Percentiles rank a stretch among this genome's conserved stretches.
These are phyloP conservation scores for Dothideomycetes sp. DNA, from an alignment of 2,329 filamentous ascomycete species.

Conservation along the genomic window DNA sequence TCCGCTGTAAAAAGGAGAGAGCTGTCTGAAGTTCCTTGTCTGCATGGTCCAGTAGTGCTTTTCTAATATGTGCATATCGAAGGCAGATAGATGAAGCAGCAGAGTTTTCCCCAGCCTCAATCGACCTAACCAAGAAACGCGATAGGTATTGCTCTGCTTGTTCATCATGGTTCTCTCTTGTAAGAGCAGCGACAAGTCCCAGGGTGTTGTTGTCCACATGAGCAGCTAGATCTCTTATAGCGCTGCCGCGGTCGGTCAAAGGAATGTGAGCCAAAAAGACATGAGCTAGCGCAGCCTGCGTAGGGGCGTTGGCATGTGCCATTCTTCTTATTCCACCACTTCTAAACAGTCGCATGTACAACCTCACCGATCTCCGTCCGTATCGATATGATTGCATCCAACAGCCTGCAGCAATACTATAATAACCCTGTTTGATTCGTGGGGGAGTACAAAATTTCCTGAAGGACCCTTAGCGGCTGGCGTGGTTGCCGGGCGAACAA, in stretches of 20 bases:
- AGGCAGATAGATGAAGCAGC: constrained; percentile 11
- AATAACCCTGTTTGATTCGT: no score
- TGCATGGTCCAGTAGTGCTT: constrained; percentile 8
- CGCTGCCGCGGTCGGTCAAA: constrained; percentile 2
- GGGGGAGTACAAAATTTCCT: no score
- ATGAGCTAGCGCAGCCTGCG: constrained; percentile 5
- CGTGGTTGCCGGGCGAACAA: neutral
- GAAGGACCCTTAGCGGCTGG: no score
- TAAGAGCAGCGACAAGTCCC: constrained; percentile 7
- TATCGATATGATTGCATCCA: no score
- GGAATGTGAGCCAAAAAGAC: constrained; percentile 9
- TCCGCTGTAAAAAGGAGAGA: constrained; percentile 5
- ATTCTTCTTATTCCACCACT: neutral
- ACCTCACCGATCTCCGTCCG: neutral
- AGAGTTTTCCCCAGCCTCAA: constrained; percentile 11
- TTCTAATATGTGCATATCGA: constrained; percentile 10
- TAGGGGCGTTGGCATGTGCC: neutral
- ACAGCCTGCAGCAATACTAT: no score
- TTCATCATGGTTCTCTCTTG: constrained; percentile 7
- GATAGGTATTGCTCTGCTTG: constrained; percentile 4
- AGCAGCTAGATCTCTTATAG: constrained; percentile 6
- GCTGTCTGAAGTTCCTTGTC: constrained; percentile 5
- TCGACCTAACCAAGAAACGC: constrained; percentile 10
- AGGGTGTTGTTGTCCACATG: constrained; percentile 2
- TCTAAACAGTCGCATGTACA: neutral